Evolutionary conservation across 495 filamentous ascomycete species (phyloP), one percentile per base, ranked within the genome.

Genomic region (Friedmanniomyces simplex): DNA sequence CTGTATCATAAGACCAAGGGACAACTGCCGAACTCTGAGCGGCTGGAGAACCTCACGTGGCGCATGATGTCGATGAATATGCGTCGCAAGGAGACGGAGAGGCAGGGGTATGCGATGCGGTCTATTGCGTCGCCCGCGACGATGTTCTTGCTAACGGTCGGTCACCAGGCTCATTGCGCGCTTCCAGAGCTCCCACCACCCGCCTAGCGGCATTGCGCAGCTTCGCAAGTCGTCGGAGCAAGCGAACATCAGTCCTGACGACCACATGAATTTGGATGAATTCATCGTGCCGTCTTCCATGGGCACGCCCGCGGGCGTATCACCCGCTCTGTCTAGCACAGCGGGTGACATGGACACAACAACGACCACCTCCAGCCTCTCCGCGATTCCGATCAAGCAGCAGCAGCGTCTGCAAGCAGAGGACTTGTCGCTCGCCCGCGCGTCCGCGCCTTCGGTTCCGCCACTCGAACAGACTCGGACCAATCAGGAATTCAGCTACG

Each of bases 41-140:
- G 93, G 68, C 90, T 97, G 88, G 93, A 95, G 72, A 98, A 98
- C 67, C 66, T 98, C 69, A 91, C 94, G 21, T 98, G 93, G 93
- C 83, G 93, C 59, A 95, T 96, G 89, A 97, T 97, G 94, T 86
- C 90, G 59, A 84, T 91, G 81, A 89, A 80, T 68, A 71, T 96
- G 68, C 74, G 73, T 63, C 78, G 79, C 57, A 82, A 80, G 72
- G 79, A 86, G 68, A 74, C 78, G 65, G 83, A 86, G 66, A 79
- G 80, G 57, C 70, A 72, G 68, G 66, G 68, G 70, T 74, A 50
- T 8, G 55, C 14, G 6, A 22, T 49, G 16, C 20, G 24, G 25
- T 2, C 14, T 4, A 3, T 43, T 4, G 28, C 13, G 5, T 49
- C 21, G 3, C 20, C 12, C 24, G 46, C 20, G 46, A 22, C 24